A percentile compares a stretch with the other conserved stretches of the same genome.
Evolutionary conservation across 148 eudicot genomes (phyloP).

Genomic region (Salicornia ramosissima): DNA sequence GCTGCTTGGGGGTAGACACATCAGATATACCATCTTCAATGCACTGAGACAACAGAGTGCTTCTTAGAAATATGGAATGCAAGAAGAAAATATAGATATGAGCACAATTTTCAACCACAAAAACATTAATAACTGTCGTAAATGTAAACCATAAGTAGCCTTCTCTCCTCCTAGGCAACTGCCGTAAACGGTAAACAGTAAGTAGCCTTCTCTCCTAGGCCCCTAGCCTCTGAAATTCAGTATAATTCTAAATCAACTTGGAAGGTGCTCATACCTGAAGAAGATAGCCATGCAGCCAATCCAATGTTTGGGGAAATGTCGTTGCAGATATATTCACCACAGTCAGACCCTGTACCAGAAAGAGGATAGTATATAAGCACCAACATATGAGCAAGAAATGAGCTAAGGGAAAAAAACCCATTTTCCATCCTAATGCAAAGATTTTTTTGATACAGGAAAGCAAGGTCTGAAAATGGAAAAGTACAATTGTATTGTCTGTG

Average conservation of each 20-base stretch:
- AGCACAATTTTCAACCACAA: neutral
- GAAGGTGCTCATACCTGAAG: constrained; percentile 55
- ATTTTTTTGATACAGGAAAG: too few relatives aligned
- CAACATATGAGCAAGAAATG: neutral
- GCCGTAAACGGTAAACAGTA: too few relatives aligned
- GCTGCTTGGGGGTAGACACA: constrained; percentile 31
- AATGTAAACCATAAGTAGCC: too few relatives aligned
- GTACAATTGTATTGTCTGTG: too few relatives aligned
- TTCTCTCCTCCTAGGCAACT: too few relatives aligned
- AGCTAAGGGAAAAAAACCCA: neutral
- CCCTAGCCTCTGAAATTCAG: neutral
- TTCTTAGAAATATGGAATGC: constrained; percentile 1
- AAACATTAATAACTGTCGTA: neutral
- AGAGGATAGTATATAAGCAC: neutral
- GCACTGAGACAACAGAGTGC: constrained; percentile 40
- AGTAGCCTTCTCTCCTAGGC: neutral
- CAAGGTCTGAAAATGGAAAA: too few relatives aligned
- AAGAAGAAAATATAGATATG: neutral
- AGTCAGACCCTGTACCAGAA: constrained; percentile 61
- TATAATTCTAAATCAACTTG: neutral
- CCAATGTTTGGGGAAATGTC: constrained; percentile 88
- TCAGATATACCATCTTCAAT: constrained; percentile 77
- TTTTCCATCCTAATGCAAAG: neutral
- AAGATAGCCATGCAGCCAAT: constrained; percentile 92
- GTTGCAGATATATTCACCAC: constrained; percentile 92